Evolutionary conservation across 2,329 filamentous ascomycete species (phyloP).

Genomic region (Fusarium transvaalense): DNA sequence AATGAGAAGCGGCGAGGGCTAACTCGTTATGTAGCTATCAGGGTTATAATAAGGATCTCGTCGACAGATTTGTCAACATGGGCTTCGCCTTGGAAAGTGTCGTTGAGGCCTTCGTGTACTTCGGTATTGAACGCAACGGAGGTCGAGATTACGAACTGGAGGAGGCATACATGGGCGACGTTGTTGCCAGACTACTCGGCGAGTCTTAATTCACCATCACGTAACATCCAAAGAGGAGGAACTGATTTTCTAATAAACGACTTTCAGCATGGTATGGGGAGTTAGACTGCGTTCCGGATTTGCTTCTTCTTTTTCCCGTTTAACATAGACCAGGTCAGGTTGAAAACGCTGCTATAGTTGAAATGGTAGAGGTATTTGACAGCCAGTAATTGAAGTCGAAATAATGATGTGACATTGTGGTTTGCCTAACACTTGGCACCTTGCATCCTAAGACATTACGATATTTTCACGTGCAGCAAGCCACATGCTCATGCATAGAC

Average conservation of each 20-base stretch:
- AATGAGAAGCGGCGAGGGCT: neutral
- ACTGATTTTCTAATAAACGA: slow-evolving; percentile 13
- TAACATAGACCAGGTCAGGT: slow-evolving; percentile 29
- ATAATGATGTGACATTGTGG: slow-evolving; percentile 1
- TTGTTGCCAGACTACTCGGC: slow-evolving; percentile 85
- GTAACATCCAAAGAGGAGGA: slow-evolving; percentile 9
- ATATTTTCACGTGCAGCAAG: slow-evolving; percentile 6
- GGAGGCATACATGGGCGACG: slow-evolving; percentile 89
- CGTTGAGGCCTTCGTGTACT: slow-evolving; percentile 83
- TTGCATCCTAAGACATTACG: neutral
- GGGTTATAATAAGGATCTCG: slow-evolving; percentile 86
- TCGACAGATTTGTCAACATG: slow-evolving; percentile 89
- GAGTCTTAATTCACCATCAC: slow-evolving; percentile 69
- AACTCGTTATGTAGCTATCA: slow-evolving; percentile 71
- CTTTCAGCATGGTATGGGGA: slow-evolving; percentile 44
- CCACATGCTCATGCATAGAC: neutral
- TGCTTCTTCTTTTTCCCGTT: slow-evolving; percentile 3
- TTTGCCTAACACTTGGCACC: neutral
- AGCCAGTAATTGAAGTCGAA: neutral
- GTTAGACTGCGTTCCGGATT: slow-evolving; percentile 33
- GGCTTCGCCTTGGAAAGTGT: slow-evolving; percentile 91
- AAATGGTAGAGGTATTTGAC: neutral
- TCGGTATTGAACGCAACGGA: slow-evolving; percentile 82
- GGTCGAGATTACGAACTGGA: slow-evolving; percentile 89
- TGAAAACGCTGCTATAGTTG: slow-evolving; percentile 4